These are phyloP conservation scores for Trichosanthes truncata DNA, from an alignment of 306 rosid genomes.

Conservation along the genomic window DNA sequence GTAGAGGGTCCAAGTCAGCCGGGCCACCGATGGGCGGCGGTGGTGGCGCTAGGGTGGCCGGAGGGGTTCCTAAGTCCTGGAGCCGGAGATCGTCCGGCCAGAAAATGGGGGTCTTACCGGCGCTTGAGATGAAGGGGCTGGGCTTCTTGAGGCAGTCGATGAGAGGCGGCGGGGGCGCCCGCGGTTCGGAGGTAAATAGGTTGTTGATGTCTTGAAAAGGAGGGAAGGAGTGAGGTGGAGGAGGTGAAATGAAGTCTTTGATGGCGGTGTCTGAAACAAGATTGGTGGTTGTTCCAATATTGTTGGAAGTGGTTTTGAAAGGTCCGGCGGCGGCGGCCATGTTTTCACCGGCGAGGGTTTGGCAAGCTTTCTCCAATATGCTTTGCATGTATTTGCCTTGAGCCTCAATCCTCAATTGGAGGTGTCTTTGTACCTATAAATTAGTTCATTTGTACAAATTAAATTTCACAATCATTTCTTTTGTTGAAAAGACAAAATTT, in stretches of 20 bases:
- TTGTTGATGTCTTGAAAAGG: constrained; percentile 80
- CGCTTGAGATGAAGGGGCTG: constrained; percentile 36
- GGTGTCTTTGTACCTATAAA: constrained; percentile 81
- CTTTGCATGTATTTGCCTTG: constrained; percentile 99
- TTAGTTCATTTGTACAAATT: not conserved
- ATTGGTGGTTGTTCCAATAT: not conserved
- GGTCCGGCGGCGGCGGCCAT: not conserved
- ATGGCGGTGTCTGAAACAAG: constrained; percentile 22
- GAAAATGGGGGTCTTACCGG: constrained; percentile 76
- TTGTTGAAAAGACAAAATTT: too few species aligned
- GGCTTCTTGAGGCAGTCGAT: constrained; percentile 35
- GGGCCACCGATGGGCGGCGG: not conserved
- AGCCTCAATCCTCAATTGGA: constrained; percentile 93
- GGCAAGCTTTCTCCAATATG: constrained; percentile 93
- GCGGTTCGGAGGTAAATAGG: constrained; percentile 52
- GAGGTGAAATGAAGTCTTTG: constrained; percentile 55
- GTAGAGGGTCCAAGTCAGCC: not conserved
- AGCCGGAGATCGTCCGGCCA: constrained; percentile 88
- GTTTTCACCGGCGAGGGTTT: constrained; percentile 96
- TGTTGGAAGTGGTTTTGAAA: not conserved
- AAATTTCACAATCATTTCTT: not conserved
- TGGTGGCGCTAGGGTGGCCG: not conserved
- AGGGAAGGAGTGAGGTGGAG: constrained; percentile 56
- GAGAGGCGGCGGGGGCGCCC: constrained; percentile 15
- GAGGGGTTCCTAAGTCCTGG: constrained; percentile 60